Base-by-base conservation (phyloP, 2,329 filamentous ascomycete genomes). In the Ambrosiella beaveri region DNA sequence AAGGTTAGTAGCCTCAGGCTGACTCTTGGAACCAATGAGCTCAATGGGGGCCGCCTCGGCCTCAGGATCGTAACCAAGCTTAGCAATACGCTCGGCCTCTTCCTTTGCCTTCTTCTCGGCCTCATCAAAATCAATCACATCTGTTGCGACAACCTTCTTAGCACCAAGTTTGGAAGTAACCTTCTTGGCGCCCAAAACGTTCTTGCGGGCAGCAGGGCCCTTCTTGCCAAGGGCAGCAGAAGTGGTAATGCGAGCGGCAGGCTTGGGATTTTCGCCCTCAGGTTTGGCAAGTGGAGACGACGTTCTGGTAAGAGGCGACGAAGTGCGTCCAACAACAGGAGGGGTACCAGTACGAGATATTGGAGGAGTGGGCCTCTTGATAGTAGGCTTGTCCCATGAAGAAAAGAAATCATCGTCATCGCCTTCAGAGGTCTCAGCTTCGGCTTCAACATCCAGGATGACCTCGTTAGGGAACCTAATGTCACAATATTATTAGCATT, bases 361-460 rank as follows among this genome's bases (percentile, higher is more conserved):
- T 13, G 93, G 91, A 64, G 95, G 95, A 63, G 88, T 96, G 40
- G 91, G 91, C 65, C 89, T 53, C 77, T 97, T 98, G 73, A 98
- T 94, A 3, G 89, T 81, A 19, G 93, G 93, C 74, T 97, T 96
- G 68, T 97, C 93, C 93, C 91, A 98, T 0, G 89, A 96, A 8
- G 91, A 95, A 73, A 98, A 98, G 76, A 98, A 98, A 69, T 97
- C 93, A 66, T 96, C 90, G 64, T 96, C 90, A 17, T 85, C 83
- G 19, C 80, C 77, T 64, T 95, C 89, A n/a, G 90, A 87, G 9
- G 88, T 94, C 61, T 88, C 84, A 54, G 78, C 74, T 27, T 82
- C 78, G 62, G 78, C 75, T 65, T 97, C 93, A 59, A 82, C 86
- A 41, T 60, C 59, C 63, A 96, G 83, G 27, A 91, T 79, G 37